Percentiles rank a stretch among this genome's conserved stretches.
phyloP scores from a whole-genome alignment of 176 grass and related monocot species.

The Paspalum vaginatum region DNA sequence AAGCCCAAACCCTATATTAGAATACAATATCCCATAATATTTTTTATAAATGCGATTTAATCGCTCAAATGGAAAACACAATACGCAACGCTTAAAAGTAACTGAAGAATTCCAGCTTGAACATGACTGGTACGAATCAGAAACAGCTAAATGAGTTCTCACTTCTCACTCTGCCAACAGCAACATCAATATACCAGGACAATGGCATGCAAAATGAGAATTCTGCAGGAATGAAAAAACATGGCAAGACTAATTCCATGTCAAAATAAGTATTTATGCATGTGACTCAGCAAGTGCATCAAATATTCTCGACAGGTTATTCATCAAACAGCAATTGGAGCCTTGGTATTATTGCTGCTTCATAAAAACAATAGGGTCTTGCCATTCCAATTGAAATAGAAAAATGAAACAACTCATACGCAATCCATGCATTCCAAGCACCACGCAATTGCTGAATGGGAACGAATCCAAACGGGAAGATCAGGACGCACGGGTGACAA shows the following conservation, averaged over 20 bases:
- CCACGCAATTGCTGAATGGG: neutral
- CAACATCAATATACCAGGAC: neutral
- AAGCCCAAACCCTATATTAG: neutral
- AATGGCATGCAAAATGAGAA: neutral
- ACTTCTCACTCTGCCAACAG: neutral
- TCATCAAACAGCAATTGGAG: neutral
- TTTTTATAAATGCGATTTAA: neutral
- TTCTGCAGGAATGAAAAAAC: neutral
- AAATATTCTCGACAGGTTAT: neutral
- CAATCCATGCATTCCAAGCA: neutral
- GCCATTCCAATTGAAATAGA: neutral
- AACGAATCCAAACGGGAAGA: neutral
- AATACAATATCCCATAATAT: neutral
- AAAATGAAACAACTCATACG: neutral
- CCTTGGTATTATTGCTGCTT: neutral
- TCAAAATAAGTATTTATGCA: neutral
- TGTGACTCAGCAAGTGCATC: neutral
- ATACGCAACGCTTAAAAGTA: neutral
- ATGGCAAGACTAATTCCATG: neutral
- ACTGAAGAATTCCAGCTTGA: neutral
- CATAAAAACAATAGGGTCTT: neutral
- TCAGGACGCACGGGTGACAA: neutral
- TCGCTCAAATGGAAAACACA: neutral
- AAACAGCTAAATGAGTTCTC: neutral
- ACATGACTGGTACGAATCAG: neutral